Evolutionary conservation across 225 moss, liverwort and hornwort genomes (phyloP).

Genomic region (Pseudoscleropodium purum): DNA sequence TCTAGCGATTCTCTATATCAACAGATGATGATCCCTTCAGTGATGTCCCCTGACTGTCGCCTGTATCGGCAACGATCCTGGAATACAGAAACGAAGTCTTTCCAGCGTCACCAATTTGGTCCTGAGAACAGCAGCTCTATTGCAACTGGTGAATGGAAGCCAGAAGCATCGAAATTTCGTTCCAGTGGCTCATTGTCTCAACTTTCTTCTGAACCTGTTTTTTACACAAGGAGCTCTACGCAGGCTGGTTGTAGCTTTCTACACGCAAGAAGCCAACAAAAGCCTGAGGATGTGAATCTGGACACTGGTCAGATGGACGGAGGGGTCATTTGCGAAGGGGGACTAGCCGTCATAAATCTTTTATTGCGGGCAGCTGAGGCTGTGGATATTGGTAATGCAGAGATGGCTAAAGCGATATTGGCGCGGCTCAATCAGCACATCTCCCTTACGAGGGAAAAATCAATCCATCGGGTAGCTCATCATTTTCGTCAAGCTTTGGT

Average conservation of each 20-base stretch:
- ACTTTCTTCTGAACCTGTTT: neutral
- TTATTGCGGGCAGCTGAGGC: conserved; percentile 40
- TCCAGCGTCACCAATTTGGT: neutral
- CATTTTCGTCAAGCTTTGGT: conserved; percentile 41
- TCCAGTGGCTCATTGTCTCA: neutral
- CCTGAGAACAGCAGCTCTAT: neutral
- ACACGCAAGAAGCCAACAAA: neutral
- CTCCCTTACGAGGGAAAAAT: conserved; percentile 31
- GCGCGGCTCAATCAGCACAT: conserved; percentile 66
- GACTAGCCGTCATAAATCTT: conserved; percentile 23
- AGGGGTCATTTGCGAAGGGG: conserved; percentile 24
- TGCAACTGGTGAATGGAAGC: neutral
- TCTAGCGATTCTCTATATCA: neutral
- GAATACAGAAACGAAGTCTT: neutral
- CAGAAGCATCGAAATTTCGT: neutral
- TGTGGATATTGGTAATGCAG: conserved; percentile 44
- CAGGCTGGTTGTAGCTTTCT: neutral
- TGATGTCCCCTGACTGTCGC: neutral
- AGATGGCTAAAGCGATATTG: conserved; percentile 55
- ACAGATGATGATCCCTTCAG: neutral
- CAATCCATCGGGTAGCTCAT: conserved; percentile 50
- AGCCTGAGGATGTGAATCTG: conserved; percentile 2
- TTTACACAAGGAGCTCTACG: neutral
- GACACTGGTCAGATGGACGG: conserved; percentile 16
- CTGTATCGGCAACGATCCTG: conserved; percentile 14